phyloP scores from a whole-genome alignment of 257 asterid genomes.

The Fraxinus pennsylvanica region DNA sequence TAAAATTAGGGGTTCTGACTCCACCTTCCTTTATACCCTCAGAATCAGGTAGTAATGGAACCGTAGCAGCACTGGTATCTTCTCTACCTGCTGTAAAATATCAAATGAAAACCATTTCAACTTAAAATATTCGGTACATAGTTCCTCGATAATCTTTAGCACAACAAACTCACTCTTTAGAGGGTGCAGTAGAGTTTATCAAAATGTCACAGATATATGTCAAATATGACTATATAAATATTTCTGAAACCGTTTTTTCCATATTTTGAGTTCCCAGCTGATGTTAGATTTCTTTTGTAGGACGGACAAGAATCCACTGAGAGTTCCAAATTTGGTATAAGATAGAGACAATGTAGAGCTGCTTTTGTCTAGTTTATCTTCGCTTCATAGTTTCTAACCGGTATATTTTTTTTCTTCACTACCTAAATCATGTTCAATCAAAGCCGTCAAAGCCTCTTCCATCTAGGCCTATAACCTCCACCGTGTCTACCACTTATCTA shows the following conservation, averaged over 20 bases:
- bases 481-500: too few relatives aligned
- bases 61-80: conserved; percentile 38
- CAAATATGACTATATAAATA: neutral
- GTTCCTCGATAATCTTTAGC: neutral
- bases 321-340: neutral
- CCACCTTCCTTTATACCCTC: conserved; percentile 50
- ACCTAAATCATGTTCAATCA: too few relatives aligned
- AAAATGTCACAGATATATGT: neutral
- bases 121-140: neutral
- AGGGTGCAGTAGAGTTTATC: neutral
- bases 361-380: too few relatives aligned
- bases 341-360: neutral
- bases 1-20: conserved; percentile 49
- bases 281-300: neutral
- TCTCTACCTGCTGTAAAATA: conserved; percentile 42
- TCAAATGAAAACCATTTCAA: conserved; percentile 3
- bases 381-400: too few relatives aligned
- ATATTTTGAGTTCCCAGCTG: too few relatives aligned
- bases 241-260: too few relatives aligned
- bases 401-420: too few relatives aligned
- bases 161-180: neutral
- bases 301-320: neutral
- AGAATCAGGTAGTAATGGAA: conserved; percentile 43
- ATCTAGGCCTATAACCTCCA: too few relatives aligned
- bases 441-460: too few relatives aligned